Evolutionary conservation across 225 moss, liverwort and hornwort genomes (phyloP).

Genomic region (Anthoceros angustus): DNA sequence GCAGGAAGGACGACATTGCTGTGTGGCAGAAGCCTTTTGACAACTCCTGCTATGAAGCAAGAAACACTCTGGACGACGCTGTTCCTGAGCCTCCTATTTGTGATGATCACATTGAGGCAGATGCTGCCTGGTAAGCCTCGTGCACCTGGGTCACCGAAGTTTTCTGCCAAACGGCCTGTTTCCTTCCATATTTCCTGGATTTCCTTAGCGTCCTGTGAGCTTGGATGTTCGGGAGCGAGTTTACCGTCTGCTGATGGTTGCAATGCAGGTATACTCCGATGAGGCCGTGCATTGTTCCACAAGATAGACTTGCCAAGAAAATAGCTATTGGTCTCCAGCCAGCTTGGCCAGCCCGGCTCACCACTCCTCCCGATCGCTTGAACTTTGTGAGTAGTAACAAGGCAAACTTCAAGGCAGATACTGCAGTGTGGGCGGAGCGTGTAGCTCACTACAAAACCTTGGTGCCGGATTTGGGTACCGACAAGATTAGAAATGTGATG

Average conservation of each 20-base stretch:
- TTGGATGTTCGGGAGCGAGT: background rate
- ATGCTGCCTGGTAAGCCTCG: slow-evolving; percentile 61
- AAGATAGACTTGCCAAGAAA: slow-evolving; percentile 25
- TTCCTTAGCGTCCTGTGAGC: background rate
- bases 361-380: slow-evolving; percentile 38
- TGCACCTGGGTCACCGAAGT: background rate
- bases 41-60: slow-evolving; percentile 58
- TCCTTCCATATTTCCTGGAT: slow-evolving; percentile 2
- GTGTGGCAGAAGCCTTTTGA: slow-evolving; percentile 93
- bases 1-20: slow-evolving; percentile 58
- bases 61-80: slow-evolving; percentile 11
- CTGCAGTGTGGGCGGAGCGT: slow-evolving; percentile 46
- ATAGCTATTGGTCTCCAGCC: slow-evolving; percentile 54
- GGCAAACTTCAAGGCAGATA: slow-evolving; percentile 43
- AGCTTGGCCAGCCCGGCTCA: slow-evolving; percentile 64
- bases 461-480: slow-evolving; percentile 48
- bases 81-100: slow-evolving; percentile 64
- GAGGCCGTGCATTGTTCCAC: slow-evolving; percentile 87
- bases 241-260: background rate
- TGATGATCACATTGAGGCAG: slow-evolving; percentile 86
- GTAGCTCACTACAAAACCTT: slow-evolving; percentile 67
- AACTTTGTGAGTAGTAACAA: slow-evolving; percentile 35
- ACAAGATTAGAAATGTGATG: slow-evolving; percentile 72
- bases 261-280: slow-evolving; percentile 73
- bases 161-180: background rate